A percentile compares a stretch with the other conserved stretches of the same genome.
Conservation (phyloP, 2,329 filamentous ascomycete genomes). For the Paecilomyces sp. region DNA sequence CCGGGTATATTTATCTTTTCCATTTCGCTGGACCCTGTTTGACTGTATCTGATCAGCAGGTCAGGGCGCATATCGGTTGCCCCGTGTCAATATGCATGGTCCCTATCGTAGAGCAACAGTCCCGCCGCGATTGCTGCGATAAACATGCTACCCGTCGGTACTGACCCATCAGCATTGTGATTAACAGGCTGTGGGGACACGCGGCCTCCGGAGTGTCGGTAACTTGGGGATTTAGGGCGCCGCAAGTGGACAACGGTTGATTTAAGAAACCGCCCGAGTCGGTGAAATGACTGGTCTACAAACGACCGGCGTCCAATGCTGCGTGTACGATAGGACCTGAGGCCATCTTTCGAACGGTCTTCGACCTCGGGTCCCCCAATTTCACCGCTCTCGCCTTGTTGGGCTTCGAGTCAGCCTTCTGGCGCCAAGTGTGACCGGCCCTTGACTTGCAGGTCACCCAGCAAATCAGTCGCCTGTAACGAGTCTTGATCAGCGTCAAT, state of each 20-base stretch:
- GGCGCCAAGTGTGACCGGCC: neutral
- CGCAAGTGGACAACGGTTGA: conserved; percentile 6
- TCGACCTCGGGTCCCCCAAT: conserved; percentile 4
- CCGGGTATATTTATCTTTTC: neutral
- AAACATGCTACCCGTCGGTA: neutral
- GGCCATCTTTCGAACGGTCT: neutral
- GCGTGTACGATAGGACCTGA: neutral
- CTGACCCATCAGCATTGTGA: neutral
- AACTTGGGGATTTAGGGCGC: neutral
- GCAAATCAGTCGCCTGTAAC: neutral
- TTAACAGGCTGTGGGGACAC: neutral
- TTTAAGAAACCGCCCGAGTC: conserved; percentile 6
- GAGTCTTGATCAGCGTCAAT: neutral
- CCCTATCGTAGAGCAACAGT: neutral
- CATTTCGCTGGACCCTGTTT: neutral
- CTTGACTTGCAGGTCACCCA: neutral
- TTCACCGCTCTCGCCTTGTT: conserved; percentile 15
- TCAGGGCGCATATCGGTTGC: neutral
- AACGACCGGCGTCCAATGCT: conserved; percentile 10
- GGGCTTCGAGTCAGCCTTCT: neutral
- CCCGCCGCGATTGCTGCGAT: neutral
- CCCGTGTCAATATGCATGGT: neutral
- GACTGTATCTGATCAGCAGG: neutral
- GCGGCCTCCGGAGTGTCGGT: neutral
- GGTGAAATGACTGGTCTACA: conserved; percentile 4